A percentile compares a stretch with the other conserved stretches of the same genome.
Conservation (phyloP, 2,329 filamentous ascomycete genomes). For the Colletotrichum destructivum region DNA sequence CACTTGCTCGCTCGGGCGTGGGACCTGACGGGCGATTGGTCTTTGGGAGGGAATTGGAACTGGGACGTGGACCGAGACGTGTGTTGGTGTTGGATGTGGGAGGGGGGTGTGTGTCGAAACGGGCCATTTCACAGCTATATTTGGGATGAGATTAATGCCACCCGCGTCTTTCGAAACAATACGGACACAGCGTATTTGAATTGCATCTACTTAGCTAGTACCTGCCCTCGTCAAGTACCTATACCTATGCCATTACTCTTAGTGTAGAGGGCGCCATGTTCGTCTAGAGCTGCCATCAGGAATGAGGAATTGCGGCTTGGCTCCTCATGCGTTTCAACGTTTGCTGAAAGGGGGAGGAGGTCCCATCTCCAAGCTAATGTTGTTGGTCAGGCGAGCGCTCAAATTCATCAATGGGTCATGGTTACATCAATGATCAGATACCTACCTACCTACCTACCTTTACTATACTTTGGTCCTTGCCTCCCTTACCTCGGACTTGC, state of each 20-base stretch:
- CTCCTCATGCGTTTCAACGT: constrained; percentile 35
- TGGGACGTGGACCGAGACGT: constrained; percentile 17
- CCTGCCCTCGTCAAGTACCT: too few relatives aligned
- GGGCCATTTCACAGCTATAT: constrained; percentile 35
- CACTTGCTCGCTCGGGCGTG: constrained; percentile 17
- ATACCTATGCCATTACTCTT: neutral
- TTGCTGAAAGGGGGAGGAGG: neutral
- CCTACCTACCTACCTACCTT: neutral
- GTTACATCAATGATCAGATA: constrained; percentile 5
- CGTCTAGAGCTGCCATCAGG: neutral
- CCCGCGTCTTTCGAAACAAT: constrained; percentile 36
- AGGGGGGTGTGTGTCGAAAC: constrained; percentile 22
- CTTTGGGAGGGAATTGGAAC: neutral
- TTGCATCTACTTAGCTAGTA: neutral
- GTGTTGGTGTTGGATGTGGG: constrained; percentile 9
- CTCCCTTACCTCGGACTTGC: neutral
- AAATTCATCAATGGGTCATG: neutral
- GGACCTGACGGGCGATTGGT: neutral
- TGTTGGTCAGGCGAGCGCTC: constrained; percentile 1
- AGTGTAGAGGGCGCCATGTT: neutral
- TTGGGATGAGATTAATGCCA: constrained; percentile 37
- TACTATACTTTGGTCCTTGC: too few relatives aligned
- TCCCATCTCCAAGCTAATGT: neutral
- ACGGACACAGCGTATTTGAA: neutral
- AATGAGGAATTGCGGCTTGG: constrained; percentile 8